These are phyloP conservation scores for Yamadazyma jaroonii DNA, from an alignment of 1,139 yeast genomes.

Conservation along the genomic window DNA sequence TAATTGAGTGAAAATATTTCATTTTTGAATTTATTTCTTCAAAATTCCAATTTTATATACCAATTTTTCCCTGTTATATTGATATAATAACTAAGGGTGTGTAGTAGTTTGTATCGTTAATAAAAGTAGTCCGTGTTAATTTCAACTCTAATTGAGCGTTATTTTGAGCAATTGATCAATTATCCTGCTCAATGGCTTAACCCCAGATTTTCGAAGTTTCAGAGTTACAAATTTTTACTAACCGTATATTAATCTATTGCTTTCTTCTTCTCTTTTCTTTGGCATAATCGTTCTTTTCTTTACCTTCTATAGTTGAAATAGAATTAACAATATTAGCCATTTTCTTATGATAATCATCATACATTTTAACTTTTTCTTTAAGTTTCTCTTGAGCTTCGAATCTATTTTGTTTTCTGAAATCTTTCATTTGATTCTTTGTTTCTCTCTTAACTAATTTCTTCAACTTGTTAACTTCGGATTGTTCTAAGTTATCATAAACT, in stretches of 20 bases:
- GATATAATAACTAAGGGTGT: too few species aligned
- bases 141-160: too few species aligned
- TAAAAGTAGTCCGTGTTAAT: too few species aligned
- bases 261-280: slow-evolving; percentile 74
- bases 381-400: slow-evolving; percentile 87
- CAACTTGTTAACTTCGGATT: slow-evolving; percentile 82
- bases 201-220: background rate
- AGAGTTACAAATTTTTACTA: too few species aligned
- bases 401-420: slow-evolving; percentile 82
- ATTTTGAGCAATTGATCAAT: too few species aligned
- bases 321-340: slow-evolving; percentile 85
- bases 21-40: background rate
- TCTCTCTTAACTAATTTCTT: slow-evolving; percentile 87
- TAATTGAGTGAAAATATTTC: background rate
- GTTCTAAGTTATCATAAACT: slow-evolving; percentile 81
- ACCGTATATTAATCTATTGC: background rate
- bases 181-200: background rate
- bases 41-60: background rate
- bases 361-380: slow-evolving; percentile 68
- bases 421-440: slow-evolving; percentile 82
- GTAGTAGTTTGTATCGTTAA: too few species aligned
- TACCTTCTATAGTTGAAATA: slow-evolving; percentile 89
- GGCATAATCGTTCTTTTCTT: slow-evolving; percentile 88
- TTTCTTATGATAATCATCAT: slow-evolving; percentile 81
- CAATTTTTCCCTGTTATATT: background rate